Conservation (phyloP, 495 filamentous ascomycete genomes). For the Hyaloscypha bicolor region DNA sequence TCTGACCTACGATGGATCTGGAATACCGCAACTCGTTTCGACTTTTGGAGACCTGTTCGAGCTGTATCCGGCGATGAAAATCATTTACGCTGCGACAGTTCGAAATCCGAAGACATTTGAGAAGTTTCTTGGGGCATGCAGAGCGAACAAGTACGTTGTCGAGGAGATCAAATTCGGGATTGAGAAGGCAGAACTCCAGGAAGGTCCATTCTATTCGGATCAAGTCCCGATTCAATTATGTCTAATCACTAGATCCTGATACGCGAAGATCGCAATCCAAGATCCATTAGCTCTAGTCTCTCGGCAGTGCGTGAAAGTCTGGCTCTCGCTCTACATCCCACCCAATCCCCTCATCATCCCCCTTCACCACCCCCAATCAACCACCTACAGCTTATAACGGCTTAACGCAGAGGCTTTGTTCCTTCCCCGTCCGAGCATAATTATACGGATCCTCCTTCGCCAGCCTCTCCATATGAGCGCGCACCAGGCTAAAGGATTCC, state of each 20-base stretch:
- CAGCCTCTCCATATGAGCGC: too few species aligned
- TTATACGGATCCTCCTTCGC: too few species aligned
- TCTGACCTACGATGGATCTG: constrained; percentile 50
- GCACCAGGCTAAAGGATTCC: too few species aligned
- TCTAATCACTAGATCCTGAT: constrained; percentile 22
- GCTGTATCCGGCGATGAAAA: constrained; percentile 38
- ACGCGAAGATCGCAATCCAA: background rate
- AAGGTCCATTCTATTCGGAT: constrained; percentile 52
- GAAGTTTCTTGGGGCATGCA: constrained; percentile 42
- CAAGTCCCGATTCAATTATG: constrained; percentile 39
- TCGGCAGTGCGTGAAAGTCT: too few species aligned
- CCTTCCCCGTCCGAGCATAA: too few species aligned
- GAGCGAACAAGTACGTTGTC: constrained; percentile 34
- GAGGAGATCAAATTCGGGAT: constrained; percentile 40
- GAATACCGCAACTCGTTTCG: constrained; percentile 46
- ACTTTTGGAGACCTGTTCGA: constrained; percentile 46
- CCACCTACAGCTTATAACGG: too few species aligned
- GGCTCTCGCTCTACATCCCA: too few species aligned
- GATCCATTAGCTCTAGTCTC: background rate
- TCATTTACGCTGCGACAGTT: constrained; percentile 51
- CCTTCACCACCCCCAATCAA: too few species aligned
- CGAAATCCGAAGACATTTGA: constrained; percentile 49
- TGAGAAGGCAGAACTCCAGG: constrained; percentile 38
- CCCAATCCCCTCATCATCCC: too few species aligned
- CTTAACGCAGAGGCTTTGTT: too few species aligned